These are phyloP conservation scores for Botrytis squamosa DNA, from an alignment of 2,329 filamentous ascomycete species.

Conservation along the genomic window DNA sequence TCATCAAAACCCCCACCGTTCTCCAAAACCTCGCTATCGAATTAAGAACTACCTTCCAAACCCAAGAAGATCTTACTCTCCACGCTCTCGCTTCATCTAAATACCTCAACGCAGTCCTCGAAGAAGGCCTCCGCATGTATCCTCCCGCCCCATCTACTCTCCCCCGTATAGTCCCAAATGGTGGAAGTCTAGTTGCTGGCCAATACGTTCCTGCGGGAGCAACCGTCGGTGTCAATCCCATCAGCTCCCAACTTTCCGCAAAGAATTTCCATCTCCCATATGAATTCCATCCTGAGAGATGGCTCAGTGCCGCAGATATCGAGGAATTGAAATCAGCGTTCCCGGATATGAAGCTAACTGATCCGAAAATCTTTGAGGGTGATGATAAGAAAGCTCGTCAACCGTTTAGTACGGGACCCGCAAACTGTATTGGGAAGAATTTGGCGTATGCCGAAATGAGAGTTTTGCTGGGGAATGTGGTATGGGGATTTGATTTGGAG, in stretches of 20 bases:
- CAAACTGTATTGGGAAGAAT: constrained; percentile 21
- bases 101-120: constrained; percentile 23
- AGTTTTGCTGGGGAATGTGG: constrained; percentile 9
- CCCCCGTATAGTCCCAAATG: neutral
- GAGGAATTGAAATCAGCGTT: neutral
- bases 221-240: constrained; percentile 2
- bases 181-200: neutral
- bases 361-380: neutral
- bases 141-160: constrained; percentile 22
- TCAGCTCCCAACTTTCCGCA: neutral
- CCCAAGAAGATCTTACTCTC: constrained; percentile 25
- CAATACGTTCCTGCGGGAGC: neutral
- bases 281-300: constrained; percentile 16
- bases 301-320: neutral
- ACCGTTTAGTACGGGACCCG: constrained; percentile 10
- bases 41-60: constrained; percentile 43
- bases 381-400: constrained; percentile 17
- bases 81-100: constrained; percentile 22
- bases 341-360: neutral
- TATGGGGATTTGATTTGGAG: constrained; percentile 18
- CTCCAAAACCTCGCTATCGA: constrained; percentile 43
- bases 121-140: constrained; percentile 27
- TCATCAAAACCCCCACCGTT: constrained; percentile 50
- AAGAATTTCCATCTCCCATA: neutral
- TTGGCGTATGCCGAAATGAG: constrained; percentile 22